Evolutionary conservation across 2,329 filamentous ascomycete species (phyloP).

Genomic region (Hirsutella minnesotensis): DNA sequence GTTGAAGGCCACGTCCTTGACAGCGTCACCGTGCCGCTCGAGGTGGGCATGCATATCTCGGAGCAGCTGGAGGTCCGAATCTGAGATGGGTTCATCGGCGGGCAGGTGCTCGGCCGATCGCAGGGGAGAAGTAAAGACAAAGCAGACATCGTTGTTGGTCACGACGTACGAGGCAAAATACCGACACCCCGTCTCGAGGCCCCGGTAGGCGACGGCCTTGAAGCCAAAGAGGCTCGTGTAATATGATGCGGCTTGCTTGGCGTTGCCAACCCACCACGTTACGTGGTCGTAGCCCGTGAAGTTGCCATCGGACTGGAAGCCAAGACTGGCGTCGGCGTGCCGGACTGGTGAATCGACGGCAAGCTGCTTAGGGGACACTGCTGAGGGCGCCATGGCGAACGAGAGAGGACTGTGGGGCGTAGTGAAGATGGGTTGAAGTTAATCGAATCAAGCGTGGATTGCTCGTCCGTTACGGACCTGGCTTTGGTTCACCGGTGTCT

Average conservation of each 20-base stretch:
- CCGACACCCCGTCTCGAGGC: slow-evolving; percentile 77
- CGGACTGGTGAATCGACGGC: slow-evolving; percentile 26
- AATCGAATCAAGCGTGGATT: too few species aligned
- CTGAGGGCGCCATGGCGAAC: slow-evolving; percentile 30
- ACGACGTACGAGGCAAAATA: slow-evolving; percentile 77
- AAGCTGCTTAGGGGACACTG: slow-evolving; percentile 36
- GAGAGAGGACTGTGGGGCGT: background rate
- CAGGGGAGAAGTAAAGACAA: slow-evolving; percentile 75
- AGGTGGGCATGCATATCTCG: slow-evolving; percentile 71
- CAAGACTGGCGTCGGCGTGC: slow-evolving; percentile 38
- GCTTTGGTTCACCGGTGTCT: too few species aligned
- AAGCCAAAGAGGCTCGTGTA: slow-evolving; percentile 86
- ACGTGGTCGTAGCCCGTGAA: slow-evolving; percentile 87
- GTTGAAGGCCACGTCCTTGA: slow-evolving; percentile 92
- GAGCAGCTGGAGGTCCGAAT: slow-evolving; percentile 53
- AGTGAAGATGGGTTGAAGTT: background rate
- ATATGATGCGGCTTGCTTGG: slow-evolving; percentile 85
- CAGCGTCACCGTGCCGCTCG: slow-evolving; percentile 80
- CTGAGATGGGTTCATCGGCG: slow-evolving; percentile 47
- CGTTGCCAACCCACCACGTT: slow-evolving; percentile 94
- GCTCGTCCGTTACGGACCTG: too few species aligned
- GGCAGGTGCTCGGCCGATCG: slow-evolving; percentile 46
- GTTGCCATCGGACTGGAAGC: slow-evolving; percentile 37
- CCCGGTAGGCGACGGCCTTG: slow-evolving; percentile 67
- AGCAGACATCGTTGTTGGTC: slow-evolving; percentile 62